phyloP scores from a whole-genome alignment of 2,329 filamentous ascomycete genomes.

The Cercospora berteroae region DNA sequence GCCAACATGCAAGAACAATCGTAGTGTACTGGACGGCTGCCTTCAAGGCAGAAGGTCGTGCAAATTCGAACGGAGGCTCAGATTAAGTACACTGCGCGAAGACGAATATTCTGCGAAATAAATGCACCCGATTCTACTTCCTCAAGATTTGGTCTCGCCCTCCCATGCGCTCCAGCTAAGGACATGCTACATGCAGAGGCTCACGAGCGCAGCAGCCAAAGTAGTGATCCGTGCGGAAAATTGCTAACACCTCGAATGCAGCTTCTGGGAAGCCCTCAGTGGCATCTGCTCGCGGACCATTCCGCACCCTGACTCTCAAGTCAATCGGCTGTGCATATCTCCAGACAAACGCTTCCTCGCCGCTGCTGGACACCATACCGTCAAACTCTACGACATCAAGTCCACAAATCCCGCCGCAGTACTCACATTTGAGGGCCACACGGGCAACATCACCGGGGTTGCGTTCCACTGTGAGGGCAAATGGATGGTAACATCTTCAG shows the following conservation, averaged over 20 bases:
- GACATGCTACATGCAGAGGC: not conserved
- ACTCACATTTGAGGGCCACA: conserved; percentile 93
- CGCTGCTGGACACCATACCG: conserved; percentile 74
- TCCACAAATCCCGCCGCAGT: conserved; percentile 94
- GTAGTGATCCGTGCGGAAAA: too few species aligned
- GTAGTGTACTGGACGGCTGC: not conserved
- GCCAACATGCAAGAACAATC: not conserved
- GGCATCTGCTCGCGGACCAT: conserved; percentile 98
- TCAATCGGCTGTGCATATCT: conserved; percentile 96
- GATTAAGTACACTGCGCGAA: not conserved
- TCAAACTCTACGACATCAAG: conserved; percentile 98
- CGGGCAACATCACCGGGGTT: conserved; percentile 91
- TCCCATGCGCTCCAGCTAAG: not conserved
- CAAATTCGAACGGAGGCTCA: not conserved
- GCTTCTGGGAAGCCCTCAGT: conserved; percentile 97
- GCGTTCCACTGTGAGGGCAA: conserved; percentile 98
- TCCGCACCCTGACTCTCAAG: conserved; percentile 95
- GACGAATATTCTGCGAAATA: not conserved
- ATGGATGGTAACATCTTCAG: conserved; percentile 98
- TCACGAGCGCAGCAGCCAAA: not conserved
- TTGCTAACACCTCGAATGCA: conserved; percentile 40
- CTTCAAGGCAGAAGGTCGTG: not conserved
- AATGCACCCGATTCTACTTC: not conserved
- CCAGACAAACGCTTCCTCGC: conserved; percentile 96
- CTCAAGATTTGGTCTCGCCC: not conserved